These are phyloP conservation scores for Botryotinia narcissicola DNA, from an alignment of 2,329 filamentous ascomycete genomes.

Conservation along the genomic window DNA sequence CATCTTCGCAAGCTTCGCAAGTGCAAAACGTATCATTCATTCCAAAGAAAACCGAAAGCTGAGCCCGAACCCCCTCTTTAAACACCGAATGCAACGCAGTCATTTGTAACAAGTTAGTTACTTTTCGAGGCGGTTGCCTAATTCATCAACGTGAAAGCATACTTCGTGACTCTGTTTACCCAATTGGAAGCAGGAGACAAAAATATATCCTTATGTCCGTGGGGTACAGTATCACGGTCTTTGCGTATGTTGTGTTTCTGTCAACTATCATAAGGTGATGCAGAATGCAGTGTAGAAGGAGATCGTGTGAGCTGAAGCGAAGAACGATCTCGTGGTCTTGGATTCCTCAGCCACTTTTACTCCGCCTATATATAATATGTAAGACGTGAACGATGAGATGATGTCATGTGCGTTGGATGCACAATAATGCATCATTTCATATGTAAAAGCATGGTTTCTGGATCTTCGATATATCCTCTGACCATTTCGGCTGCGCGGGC, in stretches of 20 bases:
- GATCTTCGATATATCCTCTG: conserved; percentile 73
- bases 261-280: background rate
- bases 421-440: conserved; percentile 55
- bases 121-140: conserved; percentile 4
- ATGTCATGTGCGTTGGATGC: conserved; percentile 7
- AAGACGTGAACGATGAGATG: background rate
- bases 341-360: background rate
- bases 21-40: background rate
- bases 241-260: conserved; percentile 1
- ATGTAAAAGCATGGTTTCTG: conserved; percentile 82
- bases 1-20: background rate
- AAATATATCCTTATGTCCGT: background rate
- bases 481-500: conserved; percentile 85
- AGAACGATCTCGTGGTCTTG: conserved; percentile 10
- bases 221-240: background rate
- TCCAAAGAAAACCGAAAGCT: background rate
- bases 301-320: conserved; percentile 8
- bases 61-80: background rate
- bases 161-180: conserved; percentile 12
- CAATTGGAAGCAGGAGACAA: background rate
- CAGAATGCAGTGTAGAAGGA: background rate
- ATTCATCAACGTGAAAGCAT: background rate
- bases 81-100: conserved; percentile 11
- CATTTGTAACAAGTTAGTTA: background rate
- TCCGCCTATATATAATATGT: background rate